Percentiles rank a stretch among this genome's conserved stretches.
Evolutionary conservation across 257 asterid species (phyloP).

Genomic region (Gentiana straminea): DNA sequence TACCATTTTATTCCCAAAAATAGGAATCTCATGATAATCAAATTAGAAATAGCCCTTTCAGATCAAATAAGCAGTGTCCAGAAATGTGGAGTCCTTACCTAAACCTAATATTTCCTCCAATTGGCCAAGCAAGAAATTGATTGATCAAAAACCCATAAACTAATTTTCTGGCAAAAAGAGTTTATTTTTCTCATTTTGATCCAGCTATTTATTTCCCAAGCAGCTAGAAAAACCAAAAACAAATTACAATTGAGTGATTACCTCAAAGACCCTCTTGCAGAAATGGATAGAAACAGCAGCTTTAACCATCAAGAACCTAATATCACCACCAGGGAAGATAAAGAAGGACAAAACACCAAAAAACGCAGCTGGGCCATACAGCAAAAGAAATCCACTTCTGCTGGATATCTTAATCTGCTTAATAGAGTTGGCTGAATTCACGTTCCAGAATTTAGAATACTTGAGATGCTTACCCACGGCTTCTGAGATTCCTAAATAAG

Average conservation of each 20-base stretch:
- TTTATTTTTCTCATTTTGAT: too few species aligned
- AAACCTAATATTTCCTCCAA: too few species aligned
- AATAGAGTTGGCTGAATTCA: neutral
- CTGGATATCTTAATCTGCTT: conserved; percentile 18
- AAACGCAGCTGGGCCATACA: conserved; percentile 39
- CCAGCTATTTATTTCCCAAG: too few species aligned
- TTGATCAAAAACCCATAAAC: too few species aligned
- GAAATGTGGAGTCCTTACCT: too few species aligned
- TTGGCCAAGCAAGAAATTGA: too few species aligned
- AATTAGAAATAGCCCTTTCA: too few species aligned
- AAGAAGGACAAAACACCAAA: conserved; percentile 33
- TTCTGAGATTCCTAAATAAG: conserved; percentile 41
- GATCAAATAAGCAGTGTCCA: too few species aligned
- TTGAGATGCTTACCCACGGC: conserved; percentile 31
- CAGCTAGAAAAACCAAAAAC: neutral
- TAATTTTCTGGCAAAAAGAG: too few species aligned
- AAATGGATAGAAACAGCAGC: conserved; percentile 51
- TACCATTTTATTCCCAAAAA: too few species aligned
- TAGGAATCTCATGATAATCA: too few species aligned
- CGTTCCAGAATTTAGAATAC: conserved; percentile 44
- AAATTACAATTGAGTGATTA: neutral
- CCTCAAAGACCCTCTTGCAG: conserved; percentile 72
- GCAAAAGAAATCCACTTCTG: conserved; percentile 35
- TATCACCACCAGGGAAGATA: conserved; percentile 33
- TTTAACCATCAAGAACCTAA: conserved; percentile 54